Base-by-base conservation (phyloP, 805 yeast species). In the Zygosaccharomyces bailii region DNA sequence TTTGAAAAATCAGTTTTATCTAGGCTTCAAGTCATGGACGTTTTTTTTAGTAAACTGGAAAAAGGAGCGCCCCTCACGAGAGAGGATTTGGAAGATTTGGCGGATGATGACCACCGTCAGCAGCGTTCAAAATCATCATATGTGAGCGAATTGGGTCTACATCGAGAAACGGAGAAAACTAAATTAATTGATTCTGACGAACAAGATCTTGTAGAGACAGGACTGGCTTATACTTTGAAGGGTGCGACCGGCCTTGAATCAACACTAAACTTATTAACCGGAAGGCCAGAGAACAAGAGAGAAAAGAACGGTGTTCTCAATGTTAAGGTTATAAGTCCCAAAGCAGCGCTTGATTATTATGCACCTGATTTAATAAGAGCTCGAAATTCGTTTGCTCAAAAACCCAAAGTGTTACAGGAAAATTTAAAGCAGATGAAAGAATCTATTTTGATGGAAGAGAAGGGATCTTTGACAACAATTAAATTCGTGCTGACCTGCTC, bases 361-460 rank as follows among this genome's bases (percentile, higher is more conserved):
- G 52, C 69, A 8, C 72, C 72, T 9, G 47, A 63, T 1, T 43
- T 68, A 33, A 49, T 68, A 50, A 51, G 21, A 66, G 61, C 43
- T 57, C 64, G 1, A 68, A 68, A 46, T 52, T 44, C 17, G 53
- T 55, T 9, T 55, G 61, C 9, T 53, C 50, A 5, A 55, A 61
- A 49, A 62, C 59, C 14, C 53, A 52, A 16, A 49, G 50, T 1
- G 66, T 61, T 14, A 9, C 55, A 55, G 27, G 65, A 60, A 14
- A 67, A 66, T 48, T 58, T 63, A 58, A 49, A 50, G 21, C 42
- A 45, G 19, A 45, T 66, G 49, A 41, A 42, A 9, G 43, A 53
- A 7, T 47, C 57, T 2, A 40, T 66, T 18, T 45, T 65, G 1
- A 55, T 44, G 13, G 54, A 50, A 31, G 69, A 66, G 39, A 53